A percentile compares a stretch with the other conserved stretches of the same genome.
Evolutionary conservation across 2,329 filamentous ascomycete genomes (phyloP).

Genomic region (Phaeomoniella chlamydospora): DNA sequence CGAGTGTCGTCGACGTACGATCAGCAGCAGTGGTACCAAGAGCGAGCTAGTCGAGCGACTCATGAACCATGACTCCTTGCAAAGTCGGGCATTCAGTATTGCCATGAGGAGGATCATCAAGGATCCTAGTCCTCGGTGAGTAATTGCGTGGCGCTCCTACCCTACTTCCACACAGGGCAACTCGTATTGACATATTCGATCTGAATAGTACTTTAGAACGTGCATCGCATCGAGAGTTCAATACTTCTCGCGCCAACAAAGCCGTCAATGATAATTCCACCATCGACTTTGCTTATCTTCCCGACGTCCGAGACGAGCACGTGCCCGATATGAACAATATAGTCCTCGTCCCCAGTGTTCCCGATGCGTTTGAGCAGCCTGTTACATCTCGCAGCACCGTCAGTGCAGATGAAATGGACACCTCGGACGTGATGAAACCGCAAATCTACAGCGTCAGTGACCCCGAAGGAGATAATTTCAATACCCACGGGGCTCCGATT

Average conservation of each 20-base stretch:
- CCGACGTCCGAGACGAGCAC: constrained; percentile 27
- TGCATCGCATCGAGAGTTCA: constrained; percentile 38
- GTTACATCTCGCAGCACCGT: not conserved
- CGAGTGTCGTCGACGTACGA: constrained; percentile 35
- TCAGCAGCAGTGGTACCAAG: constrained; percentile 31
- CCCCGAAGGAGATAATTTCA: not conserved
- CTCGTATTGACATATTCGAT: no score
- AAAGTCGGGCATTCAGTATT: constrained; percentile 39
- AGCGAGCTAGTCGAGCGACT: constrained; percentile 38
- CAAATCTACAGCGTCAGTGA: constrained; percentile 39
- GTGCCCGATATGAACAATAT: constrained; percentile 19
- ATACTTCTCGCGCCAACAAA: constrained; percentile 44
- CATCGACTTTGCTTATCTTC: constrained; percentile 50
- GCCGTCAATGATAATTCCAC: constrained; percentile 43
- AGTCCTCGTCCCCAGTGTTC: constrained; percentile 37
- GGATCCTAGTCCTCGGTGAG: no score
- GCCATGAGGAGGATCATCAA: constrained; percentile 32
- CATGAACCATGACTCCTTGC: constrained; percentile 36
- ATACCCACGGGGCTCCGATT: not conserved
- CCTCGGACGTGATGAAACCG: constrained; percentile 34
- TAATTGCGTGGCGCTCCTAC: no score
- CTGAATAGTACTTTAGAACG: not conserved
- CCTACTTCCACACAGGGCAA: no score
- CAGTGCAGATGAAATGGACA: constrained; percentile 1
- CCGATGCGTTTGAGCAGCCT: constrained; percentile 12